phyloP scores from a whole-genome alignment of 371 early-diverging fungal genomes.

The Apophysomyces sp. region DNA sequence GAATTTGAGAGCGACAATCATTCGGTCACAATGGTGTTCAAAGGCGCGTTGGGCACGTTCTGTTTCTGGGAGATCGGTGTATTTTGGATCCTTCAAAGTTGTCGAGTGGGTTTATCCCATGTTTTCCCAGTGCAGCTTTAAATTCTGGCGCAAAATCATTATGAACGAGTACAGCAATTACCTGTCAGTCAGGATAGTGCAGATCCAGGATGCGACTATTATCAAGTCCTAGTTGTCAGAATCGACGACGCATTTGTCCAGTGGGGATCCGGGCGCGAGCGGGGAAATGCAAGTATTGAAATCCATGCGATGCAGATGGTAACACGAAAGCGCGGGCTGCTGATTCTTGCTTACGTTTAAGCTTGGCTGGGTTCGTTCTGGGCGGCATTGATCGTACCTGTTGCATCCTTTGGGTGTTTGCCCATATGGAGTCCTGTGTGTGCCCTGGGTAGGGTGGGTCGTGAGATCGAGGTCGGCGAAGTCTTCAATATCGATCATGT shows the following conservation, averaged over 20 bases:
- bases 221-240: background rate
- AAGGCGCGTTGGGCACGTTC: background rate
- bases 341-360: background rate
- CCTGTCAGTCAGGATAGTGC: constrained; percentile 5
- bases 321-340: constrained; percentile 8
- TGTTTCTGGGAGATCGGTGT: background rate
- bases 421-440: too few species aligned
- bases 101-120: background rate
- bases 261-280: background rate
- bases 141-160: constrained; percentile 7
- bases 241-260: background rate
- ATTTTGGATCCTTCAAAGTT: background rate
- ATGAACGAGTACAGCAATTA: constrained; percentile 1
- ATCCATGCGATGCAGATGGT: constrained; percentile 7
- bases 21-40: background rate
- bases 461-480: too few species aligned
- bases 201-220: constrained; percentile 9
- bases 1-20: background rate
- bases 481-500: too few species aligned
- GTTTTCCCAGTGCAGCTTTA: too few species aligned
- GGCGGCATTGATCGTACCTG: background rate
- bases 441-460: too few species aligned
- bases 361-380: background rate
- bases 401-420: too few species aligned
- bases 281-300: constrained; percentile 8